Evolutionary conservation across 805 yeast genomes (phyloP).

Genomic region (Kuraishia ogatae): DNA sequence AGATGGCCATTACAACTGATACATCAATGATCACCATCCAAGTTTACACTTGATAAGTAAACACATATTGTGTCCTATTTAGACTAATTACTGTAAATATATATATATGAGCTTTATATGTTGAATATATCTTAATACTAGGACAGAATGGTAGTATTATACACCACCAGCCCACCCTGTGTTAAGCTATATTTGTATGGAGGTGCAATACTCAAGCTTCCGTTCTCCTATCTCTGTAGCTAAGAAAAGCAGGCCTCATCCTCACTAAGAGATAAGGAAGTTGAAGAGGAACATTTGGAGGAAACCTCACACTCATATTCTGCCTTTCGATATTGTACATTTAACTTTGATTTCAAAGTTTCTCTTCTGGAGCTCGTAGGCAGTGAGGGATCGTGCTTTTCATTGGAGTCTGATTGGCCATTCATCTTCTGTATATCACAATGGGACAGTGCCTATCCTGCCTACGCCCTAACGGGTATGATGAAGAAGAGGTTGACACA

Average conservation of each 20-base stretch:
- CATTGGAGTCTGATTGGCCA: background rate
- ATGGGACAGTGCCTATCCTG: constrained; percentile 28
- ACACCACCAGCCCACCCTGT: too few species aligned
- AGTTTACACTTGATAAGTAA: too few species aligned
- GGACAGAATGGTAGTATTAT: too few species aligned
- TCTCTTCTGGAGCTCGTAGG: too few species aligned
- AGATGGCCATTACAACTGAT: background rate
- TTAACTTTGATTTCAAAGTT: too few species aligned
- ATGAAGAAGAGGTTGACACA: constrained; percentile 12
- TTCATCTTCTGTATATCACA: background rate
- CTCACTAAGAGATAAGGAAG: background rate
- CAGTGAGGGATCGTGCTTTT: too few species aligned
- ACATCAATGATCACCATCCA: too few species aligned
- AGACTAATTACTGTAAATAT: too few species aligned
- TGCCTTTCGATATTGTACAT: too few species aligned
- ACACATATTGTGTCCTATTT: too few species aligned
- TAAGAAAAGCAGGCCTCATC: background rate
- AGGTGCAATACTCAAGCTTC: background rate
- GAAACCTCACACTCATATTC: background rate
- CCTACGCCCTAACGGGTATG: constrained; percentile 10
- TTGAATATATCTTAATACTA: too few species aligned
- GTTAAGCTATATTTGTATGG: background rate
- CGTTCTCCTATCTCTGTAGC: background rate
- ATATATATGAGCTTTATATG: too few species aligned
- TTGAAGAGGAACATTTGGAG: background rate